Base-by-base conservation (phyloP, 2,329 filamentous ascomycete genomes). In the Ceratocystis diversiconidia region DNA sequence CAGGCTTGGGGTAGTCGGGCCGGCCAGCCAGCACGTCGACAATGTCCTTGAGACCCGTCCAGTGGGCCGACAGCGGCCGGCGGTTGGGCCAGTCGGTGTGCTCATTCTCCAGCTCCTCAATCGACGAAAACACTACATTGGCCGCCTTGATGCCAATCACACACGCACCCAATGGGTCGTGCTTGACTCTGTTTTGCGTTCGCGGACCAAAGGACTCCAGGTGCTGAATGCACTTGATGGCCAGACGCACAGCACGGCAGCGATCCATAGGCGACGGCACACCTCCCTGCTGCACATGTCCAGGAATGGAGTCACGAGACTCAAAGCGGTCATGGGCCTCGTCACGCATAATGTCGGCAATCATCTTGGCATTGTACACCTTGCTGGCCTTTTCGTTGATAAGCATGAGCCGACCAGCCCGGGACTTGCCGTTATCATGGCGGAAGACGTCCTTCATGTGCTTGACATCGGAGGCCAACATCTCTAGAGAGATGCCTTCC, bases 221-320 rank as follows among this genome's bases (percentile, higher is more conserved):
- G 73, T 96, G 91, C 78, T 96, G 86, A 73, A 97, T 88, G 74
- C 90, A 95, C 77, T 92, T 92, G 76, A 97, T 94, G 8, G 92
- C 90, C 72, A 99, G 86, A 62, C 94, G 84, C 28, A 96, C 88
- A 1, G 94, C 92, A 60, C 94, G 86, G 71, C 92, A 92, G 65
- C 94, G 88, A 76, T 99, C 94, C 92, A 99, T 97, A 5, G 94
- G 86, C 2, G 90, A 95, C 0, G 94, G 94, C 55, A 89, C 90
- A 66, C 90, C 91, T 70, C 92, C 92, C 77, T 96, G 92, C 76
- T 96, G 92, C 70, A 95, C 92, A 77, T 96, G 92, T 15, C 92
- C 92, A 0, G 92, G 92, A 62, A 95, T 92, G 70, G 90, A 92
- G 73, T 94, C 88, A 68, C 92, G 86, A 59, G 89, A 89, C 75